phyloP scores from a whole-genome alignment of 2,329 filamentous ascomycete genomes.

The Claviceps sp. region DNA sequence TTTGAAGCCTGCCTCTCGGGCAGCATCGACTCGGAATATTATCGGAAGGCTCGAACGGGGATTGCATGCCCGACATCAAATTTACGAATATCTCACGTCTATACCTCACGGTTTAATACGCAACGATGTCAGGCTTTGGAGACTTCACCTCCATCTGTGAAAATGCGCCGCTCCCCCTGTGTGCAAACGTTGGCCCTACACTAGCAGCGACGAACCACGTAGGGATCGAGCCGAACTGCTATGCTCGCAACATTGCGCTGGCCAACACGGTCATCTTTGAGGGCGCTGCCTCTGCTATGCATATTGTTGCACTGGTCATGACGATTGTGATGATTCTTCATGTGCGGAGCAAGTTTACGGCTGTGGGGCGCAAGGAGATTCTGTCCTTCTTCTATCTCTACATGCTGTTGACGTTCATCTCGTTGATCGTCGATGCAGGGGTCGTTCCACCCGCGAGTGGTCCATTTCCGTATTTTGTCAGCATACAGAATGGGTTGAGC shows the following conservation, averaged over 20 bases:
- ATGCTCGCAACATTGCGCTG: slow-evolving; percentile 85
- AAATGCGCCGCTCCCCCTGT: slow-evolving; percentile 75
- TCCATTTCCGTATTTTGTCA: slow-evolving; percentile 83
- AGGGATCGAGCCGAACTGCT: slow-evolving; percentile 82
- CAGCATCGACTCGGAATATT: background rate
- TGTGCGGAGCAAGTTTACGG: slow-evolving; percentile 93
- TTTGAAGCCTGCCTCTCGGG: background rate
- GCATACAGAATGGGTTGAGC: slow-evolving; percentile 69
- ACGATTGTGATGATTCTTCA: slow-evolving; percentile 96
- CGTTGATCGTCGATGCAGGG: slow-evolving; percentile 81
- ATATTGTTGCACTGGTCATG: slow-evolving; percentile 84
- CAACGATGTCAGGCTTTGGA: slow-evolving; percentile 68
- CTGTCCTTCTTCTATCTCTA: slow-evolving; percentile 96
- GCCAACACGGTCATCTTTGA: slow-evolving; percentile 99
- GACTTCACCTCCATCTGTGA: slow-evolving; percentile 81
- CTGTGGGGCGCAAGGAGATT: slow-evolving; percentile 64
- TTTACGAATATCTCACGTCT: slow-evolving; percentile 8
- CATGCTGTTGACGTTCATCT: slow-evolving; percentile 77
- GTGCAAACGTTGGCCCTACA: slow-evolving; percentile 68
- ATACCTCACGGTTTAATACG: background rate
- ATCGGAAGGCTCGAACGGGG: background rate
- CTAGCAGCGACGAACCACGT: slow-evolving; percentile 52
- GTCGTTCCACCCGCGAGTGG: slow-evolving; percentile 72
- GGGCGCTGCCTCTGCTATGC: slow-evolving; percentile 78
- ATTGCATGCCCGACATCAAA: background rate